Conservation (phyloP, 2,329 filamentous ascomycete genomes). For the Sarocladium oryzae region DNA sequence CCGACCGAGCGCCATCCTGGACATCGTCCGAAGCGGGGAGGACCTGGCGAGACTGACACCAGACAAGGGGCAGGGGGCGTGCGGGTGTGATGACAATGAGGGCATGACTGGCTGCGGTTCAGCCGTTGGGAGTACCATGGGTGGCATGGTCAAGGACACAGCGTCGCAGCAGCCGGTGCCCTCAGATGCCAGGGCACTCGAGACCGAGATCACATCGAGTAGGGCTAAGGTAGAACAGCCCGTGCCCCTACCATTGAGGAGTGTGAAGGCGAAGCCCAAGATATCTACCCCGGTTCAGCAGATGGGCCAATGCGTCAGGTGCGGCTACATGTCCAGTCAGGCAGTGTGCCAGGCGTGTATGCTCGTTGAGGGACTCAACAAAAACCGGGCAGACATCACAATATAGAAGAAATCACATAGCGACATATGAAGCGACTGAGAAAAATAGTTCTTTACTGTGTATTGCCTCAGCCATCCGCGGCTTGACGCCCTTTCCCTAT, state of each 20-base stretch:
- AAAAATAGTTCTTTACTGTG: background rate
- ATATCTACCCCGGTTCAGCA: constrained; percentile 52
- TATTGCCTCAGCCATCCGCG: background rate
- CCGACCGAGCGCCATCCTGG: constrained; percentile 85
- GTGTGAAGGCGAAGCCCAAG: constrained; percentile 21
- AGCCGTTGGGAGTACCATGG: constrained; percentile 15
- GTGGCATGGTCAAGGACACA: constrained; percentile 44
- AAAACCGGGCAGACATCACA: constrained; percentile 56
- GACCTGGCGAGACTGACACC: constrained; percentile 79
- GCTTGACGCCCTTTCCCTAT: background rate
- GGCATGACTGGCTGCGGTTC: constrained; percentile 63
- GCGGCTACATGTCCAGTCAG: constrained; percentile 95
- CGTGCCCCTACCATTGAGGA: constrained; percentile 30
- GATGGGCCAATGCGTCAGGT: constrained; percentile 76
- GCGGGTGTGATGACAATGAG: constrained; percentile 30
- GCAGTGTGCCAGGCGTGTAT: constrained; percentile 89
- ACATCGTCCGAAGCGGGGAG: constrained; percentile 90
- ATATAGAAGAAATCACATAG: constrained; percentile 30
- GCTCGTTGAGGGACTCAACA: constrained; percentile 85
- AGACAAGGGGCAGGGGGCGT: constrained; percentile 29
- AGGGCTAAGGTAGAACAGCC: constrained; percentile 15
- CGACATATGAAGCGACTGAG: too few relatives aligned
- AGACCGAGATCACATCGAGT: constrained; percentile 25
- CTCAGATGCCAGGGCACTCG: constrained; percentile 17
- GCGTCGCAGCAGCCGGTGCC: constrained; percentile 16